Evolutionary conservation across 164 flowering plant genomes (phyloP).

Genomic region (Tetracentron sinense): DNA sequence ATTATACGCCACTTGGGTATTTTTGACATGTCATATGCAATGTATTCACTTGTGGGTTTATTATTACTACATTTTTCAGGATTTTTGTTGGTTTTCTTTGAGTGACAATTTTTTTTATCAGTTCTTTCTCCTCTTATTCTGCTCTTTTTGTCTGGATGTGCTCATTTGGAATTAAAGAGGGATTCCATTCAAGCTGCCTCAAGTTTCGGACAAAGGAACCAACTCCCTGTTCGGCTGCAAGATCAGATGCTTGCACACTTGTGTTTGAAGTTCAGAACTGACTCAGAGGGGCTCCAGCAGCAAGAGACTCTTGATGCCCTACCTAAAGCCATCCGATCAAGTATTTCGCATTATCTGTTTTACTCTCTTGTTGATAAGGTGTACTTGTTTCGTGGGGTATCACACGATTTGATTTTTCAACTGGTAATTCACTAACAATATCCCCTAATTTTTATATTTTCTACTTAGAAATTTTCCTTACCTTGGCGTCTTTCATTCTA

Average conservation of each 20-base stretch:
- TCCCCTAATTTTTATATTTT: neutral
- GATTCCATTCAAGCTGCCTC: slow-evolving; percentile 92
- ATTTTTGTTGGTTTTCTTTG: neutral
- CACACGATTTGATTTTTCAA: slow-evolving; percentile 83
- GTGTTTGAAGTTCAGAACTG: slow-evolving; percentile 85
- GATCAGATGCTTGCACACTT: slow-evolving; percentile 97
- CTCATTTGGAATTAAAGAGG: slow-evolving; percentile 44
- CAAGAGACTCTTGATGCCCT: slow-evolving; percentile 83
- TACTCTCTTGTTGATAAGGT: slow-evolving; percentile 67
- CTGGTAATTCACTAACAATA: slow-evolving; percentile 46
- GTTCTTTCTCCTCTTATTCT: neutral
- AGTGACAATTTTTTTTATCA: neutral
- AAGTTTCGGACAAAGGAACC: slow-evolving; percentile 82
- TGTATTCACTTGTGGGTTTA: no score
- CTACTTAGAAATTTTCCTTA: neutral
- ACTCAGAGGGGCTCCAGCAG: slow-evolving; percentile 88
- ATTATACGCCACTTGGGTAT: no score
- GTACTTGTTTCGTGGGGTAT: slow-evolving; percentile 81
- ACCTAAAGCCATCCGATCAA: slow-evolving; percentile 92
- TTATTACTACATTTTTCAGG: neutral
- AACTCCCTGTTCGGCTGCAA: slow-evolving; percentile 60
- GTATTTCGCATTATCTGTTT: slow-evolving; percentile 82
- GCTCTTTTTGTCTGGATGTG: neutral
- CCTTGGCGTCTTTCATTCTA: neutral
- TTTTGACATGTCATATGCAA: no score